Base-by-base conservation (phyloP, 495 filamentous ascomycete genomes). In the Aspergillus saccharolyticus region DNA sequence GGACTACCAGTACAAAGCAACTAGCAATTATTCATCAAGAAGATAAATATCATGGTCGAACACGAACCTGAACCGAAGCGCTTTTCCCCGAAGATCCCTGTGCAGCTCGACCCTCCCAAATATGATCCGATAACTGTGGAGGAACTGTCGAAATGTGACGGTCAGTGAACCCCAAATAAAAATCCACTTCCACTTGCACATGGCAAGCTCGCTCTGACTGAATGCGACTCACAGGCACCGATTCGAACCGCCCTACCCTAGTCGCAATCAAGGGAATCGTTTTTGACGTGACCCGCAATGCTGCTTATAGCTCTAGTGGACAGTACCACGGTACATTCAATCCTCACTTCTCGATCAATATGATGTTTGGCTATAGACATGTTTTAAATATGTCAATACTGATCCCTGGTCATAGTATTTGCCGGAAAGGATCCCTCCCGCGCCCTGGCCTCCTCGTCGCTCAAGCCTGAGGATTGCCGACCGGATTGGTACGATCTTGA, bases 231-330 rank as follows among this genome's bases (percentile, higher is more conserved):
- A 17, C 21, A 86, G 84, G 80, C 52, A 73, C 75, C 72, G 84
- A 87, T 55, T 72, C 83, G 2, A 84, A 80, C 51, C 83, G 77
- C 56, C 90, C 90, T 28, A 91, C 86, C 21, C 89, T 92, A 61
- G 91, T 99, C 22, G 94, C 95, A 25, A 97, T 99, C 74, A 97
- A 96, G 76, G 91, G 93, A 56, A 88, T 83, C 57, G 87, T 99
- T 44, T 99, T 96, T 66, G 93, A 99, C 67, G 94, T 99, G 51
- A 89, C 80, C 50, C 87, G 83, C 19, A 97, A 97, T 67, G 79
- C 83, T 33, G 84, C 88, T 28, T 99, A 99, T 66, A 81, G 83
- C n/a, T 81, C 86, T n/a, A 83, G 82, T 7, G 91, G 90, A 19
- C 78, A 85, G 55, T 98, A 98, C 70, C 81, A 89, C 60, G 89